These are phyloP conservation scores for Pugionium dolabratum DNA, from an alignment of 345 rosid species.

Conservation along the genomic window DNA sequence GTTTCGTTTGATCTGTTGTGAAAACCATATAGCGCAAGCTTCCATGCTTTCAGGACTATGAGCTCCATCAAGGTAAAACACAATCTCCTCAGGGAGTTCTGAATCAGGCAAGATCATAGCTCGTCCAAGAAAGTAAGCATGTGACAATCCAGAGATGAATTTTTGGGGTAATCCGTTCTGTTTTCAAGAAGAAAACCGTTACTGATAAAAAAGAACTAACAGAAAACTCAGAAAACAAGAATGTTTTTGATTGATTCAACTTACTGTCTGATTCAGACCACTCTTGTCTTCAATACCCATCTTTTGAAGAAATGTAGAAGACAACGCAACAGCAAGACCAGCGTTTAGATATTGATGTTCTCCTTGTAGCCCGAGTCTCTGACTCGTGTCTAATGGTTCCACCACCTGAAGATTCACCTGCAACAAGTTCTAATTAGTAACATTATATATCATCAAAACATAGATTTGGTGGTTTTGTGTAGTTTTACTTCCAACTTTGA, in stretches of 20 bases:
- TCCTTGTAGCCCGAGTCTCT: slow-evolving; percentile 80
- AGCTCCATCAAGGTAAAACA: slow-evolving; percentile 93
- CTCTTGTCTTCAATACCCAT: slow-evolving; percentile 58
- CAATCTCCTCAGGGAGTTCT: slow-evolving; percentile 60
- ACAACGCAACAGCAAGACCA: slow-evolving; percentile 78
- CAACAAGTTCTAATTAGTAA: slow-evolving; percentile 24
- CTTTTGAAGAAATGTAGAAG: slow-evolving; percentile 69
- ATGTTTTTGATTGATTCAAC: slow-evolving; percentile 24
- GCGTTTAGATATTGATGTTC: slow-evolving; percentile 93
- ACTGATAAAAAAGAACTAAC: not conserved
- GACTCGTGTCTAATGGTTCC: slow-evolving; percentile 60
- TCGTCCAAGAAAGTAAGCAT: slow-evolving; percentile 81
- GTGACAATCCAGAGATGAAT: slow-evolving; percentile 71
- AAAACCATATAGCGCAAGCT: slow-evolving; percentile 86
- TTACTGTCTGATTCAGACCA: slow-evolving; percentile 53
- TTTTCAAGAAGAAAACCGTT: slow-evolving; percentile 29
- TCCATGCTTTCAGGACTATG: slow-evolving; percentile 98
- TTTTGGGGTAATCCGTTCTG: slow-evolving; percentile 74
- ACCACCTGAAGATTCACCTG: slow-evolving; percentile 77
- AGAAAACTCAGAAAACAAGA: slow-evolving; percentile 2
- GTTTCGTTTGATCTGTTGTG: slow-evolving; percentile 44
- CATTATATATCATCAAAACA: not conserved
- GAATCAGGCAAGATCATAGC: slow-evolving; percentile 76
- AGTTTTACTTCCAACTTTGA: slow-evolving; percentile 57
- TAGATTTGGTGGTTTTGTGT: slow-evolving; percentile 10